Evolutionary conservation across 2,329 filamentous ascomycete species (phyloP).

Genomic region (Podosphaera xanthii): DNA sequence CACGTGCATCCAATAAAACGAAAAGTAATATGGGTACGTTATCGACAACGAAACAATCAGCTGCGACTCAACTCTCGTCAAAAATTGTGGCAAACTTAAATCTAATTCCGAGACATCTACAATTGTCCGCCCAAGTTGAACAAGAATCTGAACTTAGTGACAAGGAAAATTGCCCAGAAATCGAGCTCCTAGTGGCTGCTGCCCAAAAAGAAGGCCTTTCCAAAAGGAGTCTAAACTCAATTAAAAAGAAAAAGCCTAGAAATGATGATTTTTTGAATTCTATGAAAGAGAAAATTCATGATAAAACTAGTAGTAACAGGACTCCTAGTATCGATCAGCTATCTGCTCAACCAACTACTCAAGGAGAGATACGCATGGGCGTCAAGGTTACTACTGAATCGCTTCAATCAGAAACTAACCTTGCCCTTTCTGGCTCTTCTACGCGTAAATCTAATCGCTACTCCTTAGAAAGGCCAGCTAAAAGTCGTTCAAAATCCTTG

Average conservation of each 20-base stretch:
- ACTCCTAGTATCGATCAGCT: background rate
- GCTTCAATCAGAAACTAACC: background rate
- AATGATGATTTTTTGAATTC: too few species aligned
- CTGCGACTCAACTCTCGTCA: background rate
- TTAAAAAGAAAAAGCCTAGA: background rate
- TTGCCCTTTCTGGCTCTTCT: background rate
- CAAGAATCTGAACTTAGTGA: background rate
- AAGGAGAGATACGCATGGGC: background rate
- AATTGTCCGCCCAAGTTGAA: background rate
- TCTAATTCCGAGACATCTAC: background rate
- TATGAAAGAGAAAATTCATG: background rate
- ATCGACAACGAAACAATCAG: background rate
- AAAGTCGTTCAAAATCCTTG: background rate
- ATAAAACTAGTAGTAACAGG: background rate
- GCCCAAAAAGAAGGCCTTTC: background rate
- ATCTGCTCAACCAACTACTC: background rate
- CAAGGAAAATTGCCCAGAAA: background rate
- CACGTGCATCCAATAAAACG: constrained; percentile 2
- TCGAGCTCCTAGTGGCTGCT: background rate
- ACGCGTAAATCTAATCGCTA: background rate
- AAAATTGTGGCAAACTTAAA: background rate
- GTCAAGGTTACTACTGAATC: background rate
- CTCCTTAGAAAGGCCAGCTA: background rate
- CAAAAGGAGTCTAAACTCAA: background rate
- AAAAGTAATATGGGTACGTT: background rate